A percentile compares a stretch with the other conserved stretches of the same genome.
phyloP scores from a whole-genome alignment of 2,329 filamentous ascomycete genomes.

The Penicillium brasilianum region DNA sequence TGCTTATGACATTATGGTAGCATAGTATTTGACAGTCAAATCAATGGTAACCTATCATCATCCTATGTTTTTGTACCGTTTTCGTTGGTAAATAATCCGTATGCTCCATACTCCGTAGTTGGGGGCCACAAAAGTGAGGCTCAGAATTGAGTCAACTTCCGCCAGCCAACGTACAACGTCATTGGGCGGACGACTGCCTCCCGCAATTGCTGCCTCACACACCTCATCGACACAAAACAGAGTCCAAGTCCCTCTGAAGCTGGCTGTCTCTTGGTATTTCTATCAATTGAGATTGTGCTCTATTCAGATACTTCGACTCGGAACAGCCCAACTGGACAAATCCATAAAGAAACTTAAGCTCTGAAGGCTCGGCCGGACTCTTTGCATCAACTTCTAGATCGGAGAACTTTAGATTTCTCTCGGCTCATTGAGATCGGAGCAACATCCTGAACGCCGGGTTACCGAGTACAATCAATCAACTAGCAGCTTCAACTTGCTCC shows the following conservation, averaged over 20 bases:
- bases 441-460: not conserved
- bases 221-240: conserved; percentile 12
- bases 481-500: not conserved
- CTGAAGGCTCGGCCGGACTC: not conserved
- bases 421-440: not conserved
- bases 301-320: not conserved
- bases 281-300: not conserved
- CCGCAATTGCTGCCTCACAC: conserved; percentile 29
- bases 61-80: not conserved
- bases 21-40: not conserved
- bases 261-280: not conserved
- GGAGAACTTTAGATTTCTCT: not conserved
- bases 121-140: not conserved
- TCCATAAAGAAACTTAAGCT: conserved; percentile 2
- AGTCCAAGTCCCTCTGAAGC: conserved; percentile 6
- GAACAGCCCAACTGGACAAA: not conserved
- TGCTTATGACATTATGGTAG: not conserved
- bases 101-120: not conserved
- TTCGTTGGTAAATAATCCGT: not conserved
- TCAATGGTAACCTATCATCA: not conserved
- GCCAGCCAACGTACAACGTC: conserved; percentile 14
- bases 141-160: not conserved
- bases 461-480: not conserved
- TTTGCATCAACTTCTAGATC: conserved; percentile 17
- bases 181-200: conserved; percentile 32